These are phyloP conservation scores for Turnera subulata DNA, from an alignment of 345 rosid genomes.

Conservation along the genomic window DNA sequence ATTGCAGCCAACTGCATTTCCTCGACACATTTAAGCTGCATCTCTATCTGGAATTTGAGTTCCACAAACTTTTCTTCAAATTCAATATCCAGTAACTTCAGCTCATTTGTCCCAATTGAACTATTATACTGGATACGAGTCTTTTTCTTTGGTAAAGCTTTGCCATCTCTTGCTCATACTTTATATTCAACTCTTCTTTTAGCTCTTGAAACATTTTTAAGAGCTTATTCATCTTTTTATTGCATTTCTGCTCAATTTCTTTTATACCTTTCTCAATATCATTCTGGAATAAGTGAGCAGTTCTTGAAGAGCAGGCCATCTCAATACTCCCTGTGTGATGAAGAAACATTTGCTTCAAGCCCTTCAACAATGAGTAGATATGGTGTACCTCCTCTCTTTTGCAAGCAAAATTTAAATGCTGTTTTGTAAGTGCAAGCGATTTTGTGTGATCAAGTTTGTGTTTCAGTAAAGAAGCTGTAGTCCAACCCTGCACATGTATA, in stretches of 20 bases:
- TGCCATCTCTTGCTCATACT: slow-evolving; percentile 41
- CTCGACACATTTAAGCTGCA: slow-evolving; percentile 36
- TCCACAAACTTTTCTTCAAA: slow-evolving; percentile 40
- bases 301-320: slow-evolving; percentile 23
- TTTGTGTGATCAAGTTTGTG: slow-evolving; percentile 55
- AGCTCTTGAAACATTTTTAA: slow-evolving; percentile 37
- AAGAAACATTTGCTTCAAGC: slow-evolving; percentile 58
- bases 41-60: slow-evolving; percentile 32
- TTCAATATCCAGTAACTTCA: slow-evolving; percentile 44
- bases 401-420: slow-evolving; percentile 59
- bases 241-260: slow-evolving; percentile 44
- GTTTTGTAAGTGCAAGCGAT: slow-evolving; percentile 62
- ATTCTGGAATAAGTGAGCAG: slow-evolving; percentile 29
- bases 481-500: slow-evolving; percentile 67
- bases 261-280: slow-evolving; percentile 46
- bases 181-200: slow-evolving; percentile 34
- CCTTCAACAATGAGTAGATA: slow-evolving; percentile 48
- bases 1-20: slow-evolving; percentile 34
- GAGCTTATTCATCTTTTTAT: slow-evolving; percentile 45
- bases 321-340: slow-evolving; percentile 25
- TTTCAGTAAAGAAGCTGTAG: slow-evolving; percentile 64
- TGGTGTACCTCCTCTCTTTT: slow-evolving; percentile 56
- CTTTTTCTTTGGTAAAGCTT: slow-evolving; percentile 36
- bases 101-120: slow-evolving; percentile 37
- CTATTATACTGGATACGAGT: slow-evolving; percentile 33